Conservation (phyloP, 192 early-diverging fungal species). For the Gigaspora rosea region DNA sequence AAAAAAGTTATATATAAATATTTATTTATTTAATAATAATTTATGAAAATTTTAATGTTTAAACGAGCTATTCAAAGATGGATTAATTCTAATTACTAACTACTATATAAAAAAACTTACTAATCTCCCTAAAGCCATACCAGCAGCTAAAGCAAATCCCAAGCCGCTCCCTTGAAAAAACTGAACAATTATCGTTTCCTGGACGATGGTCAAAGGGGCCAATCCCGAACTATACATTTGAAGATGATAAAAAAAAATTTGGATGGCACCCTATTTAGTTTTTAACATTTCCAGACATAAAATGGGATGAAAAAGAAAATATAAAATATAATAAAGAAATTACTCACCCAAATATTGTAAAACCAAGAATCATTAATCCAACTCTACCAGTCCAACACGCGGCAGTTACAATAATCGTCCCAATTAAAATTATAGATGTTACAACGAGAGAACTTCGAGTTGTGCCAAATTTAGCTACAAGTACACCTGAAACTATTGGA, state of each 20-base stretch:
- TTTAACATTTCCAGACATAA: too few species aligned
- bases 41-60: not conserved
- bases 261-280: not conserved
- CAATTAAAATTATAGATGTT: conserved; percentile 42
- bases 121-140: conserved; percentile 70
- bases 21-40: not conserved
- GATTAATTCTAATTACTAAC: not conserved
- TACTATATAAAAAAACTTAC: conserved; percentile 35
- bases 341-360: conserved; percentile 45
- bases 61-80: not conserved
- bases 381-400: conserved; percentile 45
- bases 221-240: conserved; percentile 62
- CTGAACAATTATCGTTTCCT: conserved; percentile 78
- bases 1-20: conserved; percentile 4
- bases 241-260: not conserved
- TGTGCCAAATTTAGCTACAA: conserved; percentile 48
- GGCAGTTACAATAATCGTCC: conserved; percentile 39
- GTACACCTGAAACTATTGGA: conserved; percentile 46
- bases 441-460: conserved; percentile 48
- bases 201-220: conserved; percentile 75
- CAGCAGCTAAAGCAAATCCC: conserved; percentile 67
- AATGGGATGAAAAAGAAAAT: too few species aligned
- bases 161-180: conserved; percentile 72
- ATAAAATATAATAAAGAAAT: not conserved
- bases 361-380: conserved; percentile 46